Evolutionary conservation across 495 filamentous ascomycete species (phyloP).

Genomic region (Daldinia childiae): DNA sequence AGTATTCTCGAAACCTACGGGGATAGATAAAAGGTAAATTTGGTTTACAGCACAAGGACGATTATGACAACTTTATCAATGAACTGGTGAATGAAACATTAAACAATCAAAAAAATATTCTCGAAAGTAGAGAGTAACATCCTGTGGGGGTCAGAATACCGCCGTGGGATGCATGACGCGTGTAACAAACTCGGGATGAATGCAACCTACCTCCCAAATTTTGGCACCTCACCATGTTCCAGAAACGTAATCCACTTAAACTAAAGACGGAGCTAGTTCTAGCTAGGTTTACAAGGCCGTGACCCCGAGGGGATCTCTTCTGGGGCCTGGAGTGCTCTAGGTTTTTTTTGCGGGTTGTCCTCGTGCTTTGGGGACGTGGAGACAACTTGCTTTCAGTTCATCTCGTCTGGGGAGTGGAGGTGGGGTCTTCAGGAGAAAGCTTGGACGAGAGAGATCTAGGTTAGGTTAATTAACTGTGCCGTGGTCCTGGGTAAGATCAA

Average conservation of each 20-base stretch:
- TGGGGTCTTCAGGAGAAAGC: conserved; percentile 20
- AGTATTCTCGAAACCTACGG: not conserved
- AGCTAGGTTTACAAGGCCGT: conserved; percentile 8
- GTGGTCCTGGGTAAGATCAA: conserved; percentile 9
- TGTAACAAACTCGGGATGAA: conserved; percentile 22
- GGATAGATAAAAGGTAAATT: not conserved
- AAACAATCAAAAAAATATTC: not conserved
- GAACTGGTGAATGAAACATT: not conserved
- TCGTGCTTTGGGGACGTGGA: conserved; percentile 31
- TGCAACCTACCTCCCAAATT: conserved; percentile 21
- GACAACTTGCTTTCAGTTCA: conserved; percentile 9
- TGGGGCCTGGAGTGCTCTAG: conserved; percentile 39
- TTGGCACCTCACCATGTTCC: conserved; percentile 15
- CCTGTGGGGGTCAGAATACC: conserved; percentile 17
- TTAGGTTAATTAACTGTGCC: conserved; percentile 17
- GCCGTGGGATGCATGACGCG: conserved; percentile 32
- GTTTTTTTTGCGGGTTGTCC: conserved; percentile 36
- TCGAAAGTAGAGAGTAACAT: not conserved
- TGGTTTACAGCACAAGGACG: not conserved
- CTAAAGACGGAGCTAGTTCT: conserved; percentile 10
- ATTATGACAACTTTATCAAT: conserved; percentile 22
- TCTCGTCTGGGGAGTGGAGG: conserved; percentile 31
- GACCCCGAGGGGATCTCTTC: conserved; percentile 35
- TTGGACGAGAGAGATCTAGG: conserved; percentile 1
- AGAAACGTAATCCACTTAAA: conserved; percentile 21